Base-by-base conservation (phyloP, 2,329 filamentous ascomycete genomes). In the Tolypocladium endophyticum region DNA sequence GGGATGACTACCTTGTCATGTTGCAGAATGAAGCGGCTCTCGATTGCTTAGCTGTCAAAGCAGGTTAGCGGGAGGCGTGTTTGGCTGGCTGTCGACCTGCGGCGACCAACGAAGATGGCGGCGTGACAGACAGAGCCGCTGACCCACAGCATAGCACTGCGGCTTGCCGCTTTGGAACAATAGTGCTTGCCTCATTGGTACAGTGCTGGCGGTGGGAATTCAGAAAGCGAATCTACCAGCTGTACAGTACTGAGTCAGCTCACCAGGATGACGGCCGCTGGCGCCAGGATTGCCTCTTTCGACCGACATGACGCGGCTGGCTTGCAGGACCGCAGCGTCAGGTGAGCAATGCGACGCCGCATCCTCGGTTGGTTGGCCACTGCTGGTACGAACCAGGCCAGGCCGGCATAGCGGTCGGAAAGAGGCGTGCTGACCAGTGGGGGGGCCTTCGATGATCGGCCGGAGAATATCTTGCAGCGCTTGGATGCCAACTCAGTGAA, bases 301-400 rank as follows among this genome's bases (percentile, higher is more conserved):
- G 56, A 47, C 25, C 39, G 43, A 39, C 33, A 25, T 18, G 39
- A 36, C 23, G 33, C 28, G 36, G 45, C 30, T 33, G 58, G 56
- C 59, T 43, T 61, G 63, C 63, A 64, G 63, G 43, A 56, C 33
- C 41, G 53, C 11, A 54, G 61, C 58, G 61, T 64, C 63, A 64
- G 63, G 62, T 64, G 63, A 64, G 63, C 59, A 58, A 18, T 23
- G 23, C 28, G 28, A 33, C n/a, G 33, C 16, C 53, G n/a, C n/a
- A 38, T 57, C 23, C 23, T 57, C 4, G 53, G n/a, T 12, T 53
- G 43, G 14, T 23, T 38, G 57, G 57, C 57, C 53, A 47, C 45
- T 58, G 33, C 39, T 35, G 33, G 16, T 55, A 14, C n/a, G 8
- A n/a, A 52, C 16, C 16, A 20, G 8, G 47, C 28, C 47, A n/a